Evolutionary conservation across 163 green algal species (phyloP), one percentile per base, ranked within the genome.

Genomic region (Smithsoniella earleae): DNA sequence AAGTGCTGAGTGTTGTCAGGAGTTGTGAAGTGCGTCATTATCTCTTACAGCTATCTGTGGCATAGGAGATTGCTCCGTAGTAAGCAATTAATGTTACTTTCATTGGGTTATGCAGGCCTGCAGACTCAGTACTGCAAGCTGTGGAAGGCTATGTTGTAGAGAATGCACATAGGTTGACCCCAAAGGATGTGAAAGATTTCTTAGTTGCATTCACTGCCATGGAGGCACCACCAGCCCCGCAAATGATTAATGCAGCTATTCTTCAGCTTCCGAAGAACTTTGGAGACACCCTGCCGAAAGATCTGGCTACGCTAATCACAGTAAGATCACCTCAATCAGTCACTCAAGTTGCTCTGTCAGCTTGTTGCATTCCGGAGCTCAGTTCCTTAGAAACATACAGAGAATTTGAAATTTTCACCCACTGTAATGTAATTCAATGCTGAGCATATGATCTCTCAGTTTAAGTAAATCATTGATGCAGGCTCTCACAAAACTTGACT

Each of bases 111-210:
- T 38, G 25, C 58, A 69, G 58, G 58, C 58, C 58, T 43, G 58
- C 58, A 28, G 58, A 30, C 3, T 30, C 58, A 38, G 34, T 69
- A 25, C 34, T 69, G 25, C 58, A 34, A 10, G 20, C 31, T 3
- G 58, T 69, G 18, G 58, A 69, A 13, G 22, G 8, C 8, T 69
- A 69, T 43, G 58, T 69, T 16, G 34, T 69, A 16, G 25, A 30
- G 5, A 69, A 69, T 38, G 18, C 58, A 43, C 16, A 30, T 25
- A 69, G 58, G 58, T 33, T 69, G n/a, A 69, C 58, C 27, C 58
- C 58, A 3, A 69, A 69, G 43, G 58, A 69, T 34, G 58, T 69
- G 16, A 69, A 69, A 34, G 58, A 69, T 13, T 69, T 69, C 16
- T 25, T 69, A 25, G 58, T 69, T 33, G 58, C 58, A 1, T 69